Conservation (phyloP, 2,329 filamentous ascomycete species). For the Fusarium liriodendri region DNA sequence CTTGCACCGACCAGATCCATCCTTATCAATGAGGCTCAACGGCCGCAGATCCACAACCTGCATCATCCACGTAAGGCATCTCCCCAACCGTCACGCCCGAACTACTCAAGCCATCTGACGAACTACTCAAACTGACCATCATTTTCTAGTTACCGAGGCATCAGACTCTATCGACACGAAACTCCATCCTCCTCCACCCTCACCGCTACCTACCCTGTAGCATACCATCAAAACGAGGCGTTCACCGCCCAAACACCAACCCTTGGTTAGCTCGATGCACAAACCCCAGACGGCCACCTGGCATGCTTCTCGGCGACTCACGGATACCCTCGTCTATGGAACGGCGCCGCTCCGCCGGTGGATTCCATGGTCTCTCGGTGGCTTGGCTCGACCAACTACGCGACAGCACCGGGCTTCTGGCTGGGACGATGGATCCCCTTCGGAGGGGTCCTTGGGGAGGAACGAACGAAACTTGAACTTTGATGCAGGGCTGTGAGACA, state of each 20-base stretch:
- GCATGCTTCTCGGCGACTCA: conserved; percentile 32
- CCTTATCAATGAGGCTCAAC: conserved; percentile 23
- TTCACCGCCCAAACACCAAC: conserved; percentile 41
- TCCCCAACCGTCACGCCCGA: not conserved
- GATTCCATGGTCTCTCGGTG: conserved; percentile 13
- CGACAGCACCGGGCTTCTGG: conserved; percentile 18
- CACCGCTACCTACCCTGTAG: conserved; percentile 45
- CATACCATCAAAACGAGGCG: conserved; percentile 3
- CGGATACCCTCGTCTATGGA: conserved; percentile 12
- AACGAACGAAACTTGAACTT: conserved; percentile 4
- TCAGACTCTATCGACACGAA: conserved; percentile 6
- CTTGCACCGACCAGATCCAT: not conserved
- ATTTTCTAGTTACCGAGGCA: conserved; percentile 23
- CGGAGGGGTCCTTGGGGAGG: not conserved
- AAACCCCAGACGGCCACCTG: conserved; percentile 41
- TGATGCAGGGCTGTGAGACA: conserved; percentile 10
- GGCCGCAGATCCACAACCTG: not conserved
- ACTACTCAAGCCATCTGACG: not conserved
- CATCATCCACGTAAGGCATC: conserved; percentile 5
- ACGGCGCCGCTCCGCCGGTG: conserved; percentile 18
- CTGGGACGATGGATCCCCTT: not conserved
- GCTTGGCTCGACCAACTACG: conserved; percentile 25
- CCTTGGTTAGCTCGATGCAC: conserved; percentile 37
- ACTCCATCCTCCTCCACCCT: conserved; percentile 25
- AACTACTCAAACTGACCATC: conserved; percentile 10